Evolutionary conservation across 1,139 yeast species (phyloP), one percentile per base, ranked within the genome.

Genomic region (Geotrichum fermentans): DNA sequence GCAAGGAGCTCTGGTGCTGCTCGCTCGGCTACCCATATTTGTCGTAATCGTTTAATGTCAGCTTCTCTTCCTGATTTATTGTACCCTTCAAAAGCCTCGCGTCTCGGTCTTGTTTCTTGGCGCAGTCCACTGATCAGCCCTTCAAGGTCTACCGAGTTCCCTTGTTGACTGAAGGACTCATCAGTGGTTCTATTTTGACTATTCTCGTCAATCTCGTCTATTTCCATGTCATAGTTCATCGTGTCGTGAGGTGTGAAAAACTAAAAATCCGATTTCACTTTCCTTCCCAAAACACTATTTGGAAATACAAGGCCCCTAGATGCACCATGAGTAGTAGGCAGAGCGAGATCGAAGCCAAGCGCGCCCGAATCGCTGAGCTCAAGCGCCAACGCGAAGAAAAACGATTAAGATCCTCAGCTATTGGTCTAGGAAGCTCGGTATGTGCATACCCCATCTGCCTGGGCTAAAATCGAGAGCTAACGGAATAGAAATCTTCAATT

Each of bases 1-100:
- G 83, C 86, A 33, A 90, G 70, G 13, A 92, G 65, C 52, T 86
- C 96, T 0, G 97, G 97, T 0, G 94, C 74, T 75, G 80, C 80
- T 51, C 96, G 73, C 63, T 92, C 98, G 50, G 83, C 78, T 35
- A 85, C 67, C 97, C 96, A 90, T 2, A 81, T 79, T 33, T 73
- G 74, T n/a, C 78, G 72, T 37, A 89, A 69, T 36, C 66, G 67
- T 35, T 68, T 62, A 52, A 52, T 40, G 30, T 50, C 55, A 1
- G 41, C 45, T 7, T 29, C 22, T 40, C 30, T 40, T 5, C 43
- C 20, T 30, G 18, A 39, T 5, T 7, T 32, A 22, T 26, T 16
- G 26, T n/a, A n/a, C 8, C 20, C 36, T 18, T 10, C 14, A 28
- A 14, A 2, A 20, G 28, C 28, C 6, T 29, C 43, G 33, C 41